phyloP scores from a whole-genome alignment of 352 stramenopile genomes.

The Phytopythium helicoides region DNA sequence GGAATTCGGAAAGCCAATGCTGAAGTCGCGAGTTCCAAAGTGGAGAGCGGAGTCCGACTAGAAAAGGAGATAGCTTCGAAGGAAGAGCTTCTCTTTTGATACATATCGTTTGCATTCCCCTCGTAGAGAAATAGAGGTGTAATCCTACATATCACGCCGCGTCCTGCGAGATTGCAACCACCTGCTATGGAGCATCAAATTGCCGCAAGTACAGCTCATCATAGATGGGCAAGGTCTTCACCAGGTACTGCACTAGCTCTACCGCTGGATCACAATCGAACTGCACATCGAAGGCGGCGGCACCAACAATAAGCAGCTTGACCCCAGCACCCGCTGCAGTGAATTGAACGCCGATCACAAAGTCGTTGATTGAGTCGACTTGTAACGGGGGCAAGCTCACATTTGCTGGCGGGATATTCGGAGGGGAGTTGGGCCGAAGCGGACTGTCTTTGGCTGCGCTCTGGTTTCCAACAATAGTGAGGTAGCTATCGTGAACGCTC shows the following conservation, averaged over 20 bases:
- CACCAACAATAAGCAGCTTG: constrained; percentile 38
- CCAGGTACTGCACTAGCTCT: constrained; percentile 54
- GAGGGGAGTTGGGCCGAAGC: too few relatives aligned
- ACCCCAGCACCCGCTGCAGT: constrained; percentile 18
- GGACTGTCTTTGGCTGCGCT: constrained; percentile 5
- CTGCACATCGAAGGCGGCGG: constrained; percentile 29
- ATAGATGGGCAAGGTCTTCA: constrained; percentile 47
- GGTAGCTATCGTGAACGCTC: constrained; percentile 45
- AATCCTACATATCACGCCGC: neutral
- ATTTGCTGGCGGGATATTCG: constrained; percentile 11
- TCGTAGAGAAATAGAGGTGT: neutral
- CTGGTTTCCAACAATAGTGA: constrained; percentile 39
- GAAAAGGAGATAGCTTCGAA: neutral
- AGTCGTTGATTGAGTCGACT: constrained; percentile 36
- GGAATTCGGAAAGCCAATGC: constrained; percentile 12
- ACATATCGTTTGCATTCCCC: too few relatives aligned
- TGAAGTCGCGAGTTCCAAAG: constrained; percentile 35
- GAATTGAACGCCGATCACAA: constrained; percentile 23
- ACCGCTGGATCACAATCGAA: constrained; percentile 24
- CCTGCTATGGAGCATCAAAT: neutral
- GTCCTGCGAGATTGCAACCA: neutral
- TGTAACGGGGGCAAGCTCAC: constrained; percentile 29
- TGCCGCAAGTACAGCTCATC: constrained; percentile 55
- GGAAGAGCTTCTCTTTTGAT: too few relatives aligned
- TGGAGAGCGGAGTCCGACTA: constrained; percentile 58